Conservation (phyloP, 805 yeast species). For the Candida pseudoglaebosa region DNA sequence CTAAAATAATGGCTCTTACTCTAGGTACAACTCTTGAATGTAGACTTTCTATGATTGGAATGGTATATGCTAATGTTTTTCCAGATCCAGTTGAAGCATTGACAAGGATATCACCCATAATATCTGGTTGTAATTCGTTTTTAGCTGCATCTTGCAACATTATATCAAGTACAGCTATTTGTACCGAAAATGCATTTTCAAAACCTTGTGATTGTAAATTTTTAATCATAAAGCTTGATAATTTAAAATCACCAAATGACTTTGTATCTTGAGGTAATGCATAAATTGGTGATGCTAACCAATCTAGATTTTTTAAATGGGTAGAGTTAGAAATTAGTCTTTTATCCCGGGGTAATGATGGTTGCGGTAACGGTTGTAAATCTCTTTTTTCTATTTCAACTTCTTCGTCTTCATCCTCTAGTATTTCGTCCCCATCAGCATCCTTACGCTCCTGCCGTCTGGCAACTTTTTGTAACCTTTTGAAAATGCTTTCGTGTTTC, state of each 20-base stretch:
- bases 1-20: slow-evolving; percentile 70
- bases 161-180: slow-evolving; percentile 59
- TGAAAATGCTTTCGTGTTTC: slow-evolving; percentile 49
- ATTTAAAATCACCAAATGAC: slow-evolving; percentile 47
- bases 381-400: slow-evolving; percentile 20
- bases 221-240: slow-evolving; percentile 39
- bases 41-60: slow-evolving; percentile 76
- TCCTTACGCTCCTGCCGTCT: slow-evolving; percentile 7
- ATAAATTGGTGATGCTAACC: slow-evolving; percentile 66
- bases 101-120: slow-evolving; percentile 74
- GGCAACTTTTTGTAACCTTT: slow-evolving; percentile 42
- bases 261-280: slow-evolving; percentile 44
- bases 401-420: slow-evolving; percentile 14
- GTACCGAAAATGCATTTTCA: slow-evolving; percentile 70
- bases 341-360: slow-evolving; percentile 56
- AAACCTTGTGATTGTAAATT: slow-evolving; percentile 49
- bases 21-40: slow-evolving; percentile 62
- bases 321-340: slow-evolving; percentile 25
- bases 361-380: slow-evolving; percentile 82
- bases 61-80: slow-evolving; percentile 82
- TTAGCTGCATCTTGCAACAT: slow-evolving; percentile 41
- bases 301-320: slow-evolving; percentile 42
- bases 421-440: slow-evolving; percentile 13
- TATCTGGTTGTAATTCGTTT: slow-evolving; percentile 44
- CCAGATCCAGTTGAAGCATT: slow-evolving; percentile 97